These are phyloP conservation scores for Elongisporangium senticosum DNA, from an alignment of 352 stramenopile genomes.

Conservation along the genomic window DNA sequence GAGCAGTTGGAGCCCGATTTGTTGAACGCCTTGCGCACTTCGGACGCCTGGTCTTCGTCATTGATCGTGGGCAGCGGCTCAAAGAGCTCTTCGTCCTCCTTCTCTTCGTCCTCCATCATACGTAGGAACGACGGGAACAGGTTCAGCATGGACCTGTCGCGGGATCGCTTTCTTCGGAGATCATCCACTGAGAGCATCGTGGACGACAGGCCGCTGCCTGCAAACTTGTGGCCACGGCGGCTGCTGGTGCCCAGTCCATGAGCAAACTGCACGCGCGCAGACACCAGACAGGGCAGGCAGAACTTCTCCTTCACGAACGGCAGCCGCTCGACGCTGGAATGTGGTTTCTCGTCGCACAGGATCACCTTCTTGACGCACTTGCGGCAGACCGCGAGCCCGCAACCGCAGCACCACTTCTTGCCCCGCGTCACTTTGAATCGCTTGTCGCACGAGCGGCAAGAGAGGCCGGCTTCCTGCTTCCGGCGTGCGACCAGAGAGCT, in stretches of 20 bases:
- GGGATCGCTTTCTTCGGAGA: neutral
- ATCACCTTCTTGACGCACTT: neutral
- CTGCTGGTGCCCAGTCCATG: neutral
- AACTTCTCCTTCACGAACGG: neutral
- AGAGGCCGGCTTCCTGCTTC: neutral
- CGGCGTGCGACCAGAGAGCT: neutral
- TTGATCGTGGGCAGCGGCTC: neutral
- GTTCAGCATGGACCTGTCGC: neutral
- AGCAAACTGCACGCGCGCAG: neutral
- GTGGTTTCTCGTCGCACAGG: neutral
- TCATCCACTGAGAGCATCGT: neutral
- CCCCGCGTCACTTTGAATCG: neutral
- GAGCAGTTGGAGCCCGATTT: neutral
- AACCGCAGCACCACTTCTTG: neutral
- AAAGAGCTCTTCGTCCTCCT: neutral
- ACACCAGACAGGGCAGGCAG: neutral
- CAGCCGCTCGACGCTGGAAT: neutral
- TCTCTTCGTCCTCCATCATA: neutral
- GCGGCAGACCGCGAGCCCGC: neutral
- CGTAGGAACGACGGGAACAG: neutral
- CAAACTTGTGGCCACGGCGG: neutral
- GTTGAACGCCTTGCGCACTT: neutral
- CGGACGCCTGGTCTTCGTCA: neutral
- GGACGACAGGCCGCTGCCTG: neutral
- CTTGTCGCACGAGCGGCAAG: neutral